Base-by-base conservation (phyloP, 129 eudicot genomes). In the Saussurea involucrata region DNA sequence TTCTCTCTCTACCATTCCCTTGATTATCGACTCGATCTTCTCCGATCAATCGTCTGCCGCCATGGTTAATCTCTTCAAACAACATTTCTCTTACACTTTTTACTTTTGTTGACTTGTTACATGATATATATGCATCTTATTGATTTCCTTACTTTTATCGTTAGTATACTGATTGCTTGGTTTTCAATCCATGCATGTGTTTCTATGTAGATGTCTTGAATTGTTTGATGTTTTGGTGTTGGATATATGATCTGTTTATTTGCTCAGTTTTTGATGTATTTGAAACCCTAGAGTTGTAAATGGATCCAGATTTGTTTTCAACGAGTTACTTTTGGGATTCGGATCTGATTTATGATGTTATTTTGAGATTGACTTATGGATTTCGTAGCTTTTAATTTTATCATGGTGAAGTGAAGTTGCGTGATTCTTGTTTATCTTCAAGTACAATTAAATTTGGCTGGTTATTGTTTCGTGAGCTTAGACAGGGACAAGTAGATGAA, bases 11-110 rank as follows among this genome's bases (percentile, higher is more conserved):
- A 72, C 34, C 33, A 64, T 72, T 37, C 64, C 24, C 32, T 53
- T 53, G 22, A 15, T 58, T 57, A 31, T 11, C 82, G 4, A 27
- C 58, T 63, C 76, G 70, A 70, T 78, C 69, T 78, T 21, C 82
- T 78, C 82, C 83, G 78, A 79, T 79, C 78, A 72, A 61, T 20
- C 76, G 32, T 44, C 83, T 79, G 36, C 68, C 28, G 61, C 78
- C 73, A 79, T 79, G 83, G 83, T 80, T 58, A 72, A 73, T 71
- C 73, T 78, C 65, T 53, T 32, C 21, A 12, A 61, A 63, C 13
- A 28, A 6, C 67, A 18, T 72, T n/a, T 72, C 77, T 53, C 72
- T 44, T 72, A 11, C 63, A 63, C 13, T n/a, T 72, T 79, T 42
- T 79, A 64, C 61, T 72, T 79, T 3, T 4, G 44, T 79, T 73